Conservation (phyloP, 768 basidiomycete genomes). For the Naganishia kalamii region DNA sequence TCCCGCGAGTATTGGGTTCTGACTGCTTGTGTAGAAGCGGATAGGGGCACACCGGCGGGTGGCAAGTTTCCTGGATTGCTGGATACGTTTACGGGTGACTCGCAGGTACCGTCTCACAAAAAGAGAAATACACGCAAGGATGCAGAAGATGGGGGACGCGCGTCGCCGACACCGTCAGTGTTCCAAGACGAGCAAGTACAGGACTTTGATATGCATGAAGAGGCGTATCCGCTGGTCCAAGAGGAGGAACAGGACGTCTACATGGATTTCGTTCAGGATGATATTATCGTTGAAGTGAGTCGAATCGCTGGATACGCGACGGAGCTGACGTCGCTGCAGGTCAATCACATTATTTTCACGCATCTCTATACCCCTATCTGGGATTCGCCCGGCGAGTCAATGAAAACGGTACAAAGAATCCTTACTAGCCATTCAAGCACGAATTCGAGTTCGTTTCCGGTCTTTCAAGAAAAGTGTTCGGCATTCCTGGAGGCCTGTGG, state of each 20-base stretch:
- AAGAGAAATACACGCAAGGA: constrained; percentile 6
- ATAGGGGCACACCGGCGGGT: constrained; percentile 35
- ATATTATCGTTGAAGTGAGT: constrained; percentile 5
- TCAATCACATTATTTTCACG: constrained; percentile 59
- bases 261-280: constrained; percentile 4
- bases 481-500: constrained; percentile 53
- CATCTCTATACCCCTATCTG: constrained; percentile 47
- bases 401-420: constrained; percentile 6
- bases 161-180: constrained; percentile 11
- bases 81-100: constrained; percentile 53
- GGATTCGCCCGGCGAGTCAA: not conserved
- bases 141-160: not conserved
- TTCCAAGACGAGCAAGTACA: not conserved
- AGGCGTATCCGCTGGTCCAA: constrained; percentile 44
- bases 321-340: constrained; percentile 46
- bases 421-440: constrained; percentile 20
- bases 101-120: constrained; percentile 42
- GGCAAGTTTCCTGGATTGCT: constrained; percentile 55
- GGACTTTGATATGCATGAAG: constrained; percentile 32
- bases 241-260: constrained; percentile 34
- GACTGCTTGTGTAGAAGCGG: not conserved
- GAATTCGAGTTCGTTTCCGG: constrained; percentile 18
- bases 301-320: not conserved
- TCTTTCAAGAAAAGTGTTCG: constrained; percentile 39
- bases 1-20: constrained; percentile 21